Conservation (phyloP, 2,329 filamentous ascomycete species). For the Phaeoacremonium minimum region DNA sequence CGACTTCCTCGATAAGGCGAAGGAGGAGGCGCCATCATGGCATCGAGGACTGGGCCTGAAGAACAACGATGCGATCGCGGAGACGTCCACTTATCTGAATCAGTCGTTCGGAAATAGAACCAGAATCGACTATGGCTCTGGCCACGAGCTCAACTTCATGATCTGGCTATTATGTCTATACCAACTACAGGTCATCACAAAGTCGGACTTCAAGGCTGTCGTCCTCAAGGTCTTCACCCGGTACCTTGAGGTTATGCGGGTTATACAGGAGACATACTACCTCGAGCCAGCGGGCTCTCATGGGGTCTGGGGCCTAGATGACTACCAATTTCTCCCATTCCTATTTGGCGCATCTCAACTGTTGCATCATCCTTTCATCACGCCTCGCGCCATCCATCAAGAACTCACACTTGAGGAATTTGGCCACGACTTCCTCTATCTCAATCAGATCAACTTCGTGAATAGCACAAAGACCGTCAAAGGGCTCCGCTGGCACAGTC, state of each 20-base stretch:
- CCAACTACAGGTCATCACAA: slow-evolving; percentile 63
- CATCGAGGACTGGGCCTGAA: slow-evolving; percentile 55
- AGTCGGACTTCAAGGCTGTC: slow-evolving; percentile 66
- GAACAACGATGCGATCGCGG: slow-evolving; percentile 51
- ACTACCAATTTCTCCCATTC: slow-evolving; percentile 96
- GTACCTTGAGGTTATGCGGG: slow-evolving; percentile 84
- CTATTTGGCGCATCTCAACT: slow-evolving; percentile 91
- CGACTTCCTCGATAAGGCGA: slow-evolving; percentile 68
- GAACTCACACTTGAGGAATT: slow-evolving; percentile 84
- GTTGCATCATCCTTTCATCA: slow-evolving; percentile 77
- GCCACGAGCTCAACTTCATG: slow-evolving; percentile 95
- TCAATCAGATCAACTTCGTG: slow-evolving; percentile 89
- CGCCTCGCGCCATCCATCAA: slow-evolving; percentile 79
- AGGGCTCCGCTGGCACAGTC: slow-evolving; percentile 90
- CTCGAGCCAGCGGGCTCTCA: slow-evolving; percentile 95
- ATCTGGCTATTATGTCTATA: slow-evolving; percentile 95
- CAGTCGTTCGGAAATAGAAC: slow-evolving; percentile 82
- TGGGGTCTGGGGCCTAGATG: slow-evolving; percentile 95
- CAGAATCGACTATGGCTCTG: slow-evolving; percentile 93
- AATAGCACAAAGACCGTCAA: slow-evolving; percentile 96
- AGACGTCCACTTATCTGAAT: slow-evolving; percentile 74
- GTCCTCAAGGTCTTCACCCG: slow-evolving; percentile 74
- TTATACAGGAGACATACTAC: slow-evolving; percentile 88
- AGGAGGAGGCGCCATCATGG: slow-evolving; percentile 54
- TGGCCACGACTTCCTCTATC: slow-evolving; percentile 77